phyloP scores from a whole-genome alignment of 345 rosid species.

The Linum trigynum region DNA sequence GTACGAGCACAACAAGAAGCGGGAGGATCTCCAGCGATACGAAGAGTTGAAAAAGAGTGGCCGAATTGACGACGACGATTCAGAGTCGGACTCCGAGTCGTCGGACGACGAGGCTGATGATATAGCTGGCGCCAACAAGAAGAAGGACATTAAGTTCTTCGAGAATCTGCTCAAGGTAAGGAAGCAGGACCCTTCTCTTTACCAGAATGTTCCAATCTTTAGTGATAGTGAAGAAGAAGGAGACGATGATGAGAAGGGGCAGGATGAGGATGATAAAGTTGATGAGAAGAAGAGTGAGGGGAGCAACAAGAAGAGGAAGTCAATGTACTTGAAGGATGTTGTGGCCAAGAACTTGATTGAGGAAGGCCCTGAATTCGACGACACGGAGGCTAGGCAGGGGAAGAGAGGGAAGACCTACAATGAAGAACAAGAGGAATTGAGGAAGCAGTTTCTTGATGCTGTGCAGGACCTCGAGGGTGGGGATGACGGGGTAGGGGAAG shows the following conservation, averaged over 20 bases:
- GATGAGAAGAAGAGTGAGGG: constrained; percentile 5
- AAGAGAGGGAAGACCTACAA: constrained; percentile 29
- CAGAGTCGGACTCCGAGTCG: constrained; percentile 21
- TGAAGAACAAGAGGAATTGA: constrained; percentile 58
- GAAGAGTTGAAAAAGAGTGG: constrained; percentile 46
- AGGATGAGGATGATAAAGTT: no score
- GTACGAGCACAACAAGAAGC: constrained; percentile 51
- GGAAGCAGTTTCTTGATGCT: constrained; percentile 46
- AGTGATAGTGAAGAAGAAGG: constrained; percentile 37
- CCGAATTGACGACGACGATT: constrained; percentile 18
- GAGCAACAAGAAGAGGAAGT: constrained; percentile 22
- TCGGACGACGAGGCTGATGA: constrained; percentile 24
- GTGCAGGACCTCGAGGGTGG: constrained; percentile 21
- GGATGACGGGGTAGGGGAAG: constrained; percentile 30
- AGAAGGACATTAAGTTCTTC: constrained; percentile 33
- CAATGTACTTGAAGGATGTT: constrained; percentile 61
- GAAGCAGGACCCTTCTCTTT: constrained; percentile 40
- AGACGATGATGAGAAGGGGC: constrained; percentile 11
- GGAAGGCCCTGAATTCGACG: constrained; percentile 53
- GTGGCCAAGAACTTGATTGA: constrained; percentile 60
- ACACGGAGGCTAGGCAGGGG: constrained; percentile 13
- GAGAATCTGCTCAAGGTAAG: constrained; percentile 42
- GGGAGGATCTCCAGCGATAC: constrained; percentile 52
- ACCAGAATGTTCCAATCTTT: constrained; percentile 31
- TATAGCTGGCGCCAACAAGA: constrained; percentile 8